Percentiles rank a stretch among this genome's conserved stretches.
These are phyloP conservation scores for Coemansia sp. DNA, from an alignment of 192 early-diverging fungal genomes.

Conservation along the genomic window DNA sequence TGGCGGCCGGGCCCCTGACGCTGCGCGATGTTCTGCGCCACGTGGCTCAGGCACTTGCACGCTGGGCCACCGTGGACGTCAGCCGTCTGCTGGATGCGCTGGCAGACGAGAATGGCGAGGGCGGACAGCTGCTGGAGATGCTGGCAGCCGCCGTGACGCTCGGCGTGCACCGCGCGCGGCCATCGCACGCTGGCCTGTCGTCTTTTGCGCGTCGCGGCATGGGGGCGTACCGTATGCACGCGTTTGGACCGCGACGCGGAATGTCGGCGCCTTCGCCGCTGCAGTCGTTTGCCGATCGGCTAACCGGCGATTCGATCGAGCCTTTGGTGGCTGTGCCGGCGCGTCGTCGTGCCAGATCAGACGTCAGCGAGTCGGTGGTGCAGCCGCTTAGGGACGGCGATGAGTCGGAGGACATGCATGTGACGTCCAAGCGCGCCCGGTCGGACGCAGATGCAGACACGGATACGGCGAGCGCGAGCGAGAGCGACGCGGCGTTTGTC, in stretches of 20 bases:
- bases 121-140: constrained; percentile 31
- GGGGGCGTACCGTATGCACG: neutral
- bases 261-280: constrained; percentile 22
- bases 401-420: constrained; percentile 4
- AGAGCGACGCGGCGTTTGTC: constrained; percentile 3
- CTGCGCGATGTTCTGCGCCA: constrained; percentile 30
- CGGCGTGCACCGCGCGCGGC: constrained; percentile 30
- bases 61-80: constrained; percentile 40
- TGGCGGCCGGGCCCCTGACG: constrained; percentile 22
- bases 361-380: no score
- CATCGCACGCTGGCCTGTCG: neutral
- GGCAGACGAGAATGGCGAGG: constrained; percentile 2
- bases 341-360: no score
- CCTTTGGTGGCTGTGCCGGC: constrained; percentile 11
- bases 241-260: neutral
- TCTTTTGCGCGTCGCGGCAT: neutral
- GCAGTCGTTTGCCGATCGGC: constrained; percentile 37
- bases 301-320: constrained; percentile 29
- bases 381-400: constrained; percentile 6
- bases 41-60: constrained; percentile 25
- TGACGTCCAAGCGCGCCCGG: constrained; percentile 36
- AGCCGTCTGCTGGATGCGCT: constrained; percentile 20
- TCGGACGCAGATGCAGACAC: constrained; percentile 39
- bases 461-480: constrained; percentile 6
- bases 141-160: constrained; percentile 24